Evolutionary conservation across 257 asterid species (phyloP).

Genomic region (Fraxinus americana): DNA sequence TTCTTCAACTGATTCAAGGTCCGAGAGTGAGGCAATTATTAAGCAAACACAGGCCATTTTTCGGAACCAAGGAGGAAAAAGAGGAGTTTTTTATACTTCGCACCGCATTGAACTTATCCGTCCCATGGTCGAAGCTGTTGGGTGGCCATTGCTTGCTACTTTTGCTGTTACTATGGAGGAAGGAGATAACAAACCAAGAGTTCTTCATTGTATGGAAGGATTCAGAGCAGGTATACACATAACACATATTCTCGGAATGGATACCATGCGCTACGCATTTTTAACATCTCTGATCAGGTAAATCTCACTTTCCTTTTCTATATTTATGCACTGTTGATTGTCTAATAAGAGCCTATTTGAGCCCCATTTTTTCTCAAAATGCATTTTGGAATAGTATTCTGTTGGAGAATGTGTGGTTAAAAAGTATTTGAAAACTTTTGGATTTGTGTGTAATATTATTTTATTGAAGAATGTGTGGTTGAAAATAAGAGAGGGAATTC

Average conservation of each 20-base stretch:
- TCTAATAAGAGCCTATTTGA: background rate
- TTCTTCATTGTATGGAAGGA: conserved; percentile 95
- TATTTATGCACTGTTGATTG: conserved; percentile 17
- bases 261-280: conserved; percentile 97
- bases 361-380: too few species aligned
- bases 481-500: too few species aligned
- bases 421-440: too few species aligned
- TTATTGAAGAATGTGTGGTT: too few species aligned
- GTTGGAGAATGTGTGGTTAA: too few species aligned
- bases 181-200: conserved; percentile 90
- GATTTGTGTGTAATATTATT: too few species aligned
- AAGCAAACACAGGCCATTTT: conserved; percentile 84
- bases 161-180: conserved; percentile 99
- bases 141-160: conserved; percentile 99
- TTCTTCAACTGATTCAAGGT: conserved; percentile 65
- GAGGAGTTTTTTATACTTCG: conserved; percentile 91
- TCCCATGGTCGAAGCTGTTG: conserved; percentile 96
- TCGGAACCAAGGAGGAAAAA: conserved; percentile 76
- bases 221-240: conserved; percentile 93
- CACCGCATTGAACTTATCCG: conserved; percentile 86
- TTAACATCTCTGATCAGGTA: conserved; percentile 93
- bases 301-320: conserved; percentile 20
- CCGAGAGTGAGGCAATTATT: conserved; percentile 86
- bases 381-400: too few species aligned
- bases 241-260: conserved; percentile 95